Base-by-base conservation (phyloP, 148 eudicot species). In the Vaccinium vitisidaea region DNA sequence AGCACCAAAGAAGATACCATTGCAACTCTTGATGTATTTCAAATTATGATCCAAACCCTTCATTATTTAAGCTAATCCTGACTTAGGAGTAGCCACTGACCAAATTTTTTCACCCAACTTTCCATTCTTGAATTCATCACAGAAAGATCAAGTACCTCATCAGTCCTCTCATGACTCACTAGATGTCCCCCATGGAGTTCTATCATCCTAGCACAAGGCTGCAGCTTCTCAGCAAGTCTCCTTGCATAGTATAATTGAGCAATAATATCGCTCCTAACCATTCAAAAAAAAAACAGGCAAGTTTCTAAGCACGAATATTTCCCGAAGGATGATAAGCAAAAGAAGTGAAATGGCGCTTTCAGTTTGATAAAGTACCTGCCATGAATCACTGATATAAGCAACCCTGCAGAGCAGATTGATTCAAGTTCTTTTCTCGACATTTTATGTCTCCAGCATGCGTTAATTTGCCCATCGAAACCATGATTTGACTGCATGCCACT, bases 391-490 rank as follows among this genome's bases (percentile, higher is more conserved):
- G 99, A 94, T 78, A 93, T 69, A 36, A 93, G 96, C 87, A 97
- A 90, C 86, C 93, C 95, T 71, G 93, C 88, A 25, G 90, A 85
- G 52, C 92, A 88, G 59, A 97, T 92, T 56, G 71, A 73, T 83
- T 97, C 96, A 70, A 97, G 73, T 48, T 97, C 99, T 79, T 77
- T 75, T 71, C 71, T 79, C 43, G 96, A 90, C 91, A 97, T 83
- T 81, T 93, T 91, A 88, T 97, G 99, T 59, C 90, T 94, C 99
- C 99, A 97, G 85, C 99, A 97, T 25, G 99, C 99, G 85, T 92
- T 89, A 18, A 94, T 79, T 89, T 97, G 99, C 75, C 99, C 99
- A 83, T 95, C 99, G 82, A 97, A 91, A 77, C 98, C 98, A 84
- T 91, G 87, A 84, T 88, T 95, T 8, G 98, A 90, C 85, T 97